phyloP scores from a whole-genome alignment of 495 filamentous ascomycete species.

The Podospora appendiculata region DNA sequence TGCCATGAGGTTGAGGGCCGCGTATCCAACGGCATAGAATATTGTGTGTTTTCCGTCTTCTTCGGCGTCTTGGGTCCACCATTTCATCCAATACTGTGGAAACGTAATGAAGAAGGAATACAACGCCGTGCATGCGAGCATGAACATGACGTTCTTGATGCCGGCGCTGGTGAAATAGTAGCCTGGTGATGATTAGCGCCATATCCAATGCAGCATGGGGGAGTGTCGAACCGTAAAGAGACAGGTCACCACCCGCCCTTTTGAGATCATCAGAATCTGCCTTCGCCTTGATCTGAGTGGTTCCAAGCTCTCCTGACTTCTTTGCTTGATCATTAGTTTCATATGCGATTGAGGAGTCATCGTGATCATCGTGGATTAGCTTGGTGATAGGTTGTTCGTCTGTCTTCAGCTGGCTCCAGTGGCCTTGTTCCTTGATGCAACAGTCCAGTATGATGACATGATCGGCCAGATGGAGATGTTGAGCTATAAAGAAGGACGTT shows the following conservation, averaged over 20 bases:
- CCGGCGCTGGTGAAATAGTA: constrained; percentile 54
- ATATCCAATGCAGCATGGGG: background rate
- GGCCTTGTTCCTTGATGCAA: constrained; percentile 12
- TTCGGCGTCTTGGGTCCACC: constrained; percentile 27
- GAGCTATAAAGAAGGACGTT: background rate
- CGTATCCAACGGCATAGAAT: constrained; percentile 24
- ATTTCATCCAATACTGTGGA: constrained; percentile 32
- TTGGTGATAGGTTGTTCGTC: constrained; percentile 8
- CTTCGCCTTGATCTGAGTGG: constrained; percentile 2
- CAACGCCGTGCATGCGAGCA: constrained; percentile 19
- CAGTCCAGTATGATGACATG: constrained; percentile 17
- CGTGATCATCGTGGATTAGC: constrained; percentile 3
- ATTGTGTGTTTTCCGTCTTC: constrained; percentile 1
- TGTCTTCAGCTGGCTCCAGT: constrained; percentile 12
- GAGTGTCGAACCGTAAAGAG: constrained; percentile 15
- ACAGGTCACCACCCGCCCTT: constrained; percentile 12
- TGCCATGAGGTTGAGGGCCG: constrained; percentile 18
- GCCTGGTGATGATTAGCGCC: constrained; percentile 11
- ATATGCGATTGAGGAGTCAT: background rate
- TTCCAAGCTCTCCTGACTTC: background rate
- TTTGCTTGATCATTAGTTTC: background rate
- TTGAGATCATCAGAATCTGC: background rate
- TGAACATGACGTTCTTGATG: constrained; percentile 33
- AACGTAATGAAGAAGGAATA: constrained; percentile 31
- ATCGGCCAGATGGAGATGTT: constrained; percentile 13